Conservation (phyloP, 148 eudicot genomes). For the Arbutus unedo region DNA sequence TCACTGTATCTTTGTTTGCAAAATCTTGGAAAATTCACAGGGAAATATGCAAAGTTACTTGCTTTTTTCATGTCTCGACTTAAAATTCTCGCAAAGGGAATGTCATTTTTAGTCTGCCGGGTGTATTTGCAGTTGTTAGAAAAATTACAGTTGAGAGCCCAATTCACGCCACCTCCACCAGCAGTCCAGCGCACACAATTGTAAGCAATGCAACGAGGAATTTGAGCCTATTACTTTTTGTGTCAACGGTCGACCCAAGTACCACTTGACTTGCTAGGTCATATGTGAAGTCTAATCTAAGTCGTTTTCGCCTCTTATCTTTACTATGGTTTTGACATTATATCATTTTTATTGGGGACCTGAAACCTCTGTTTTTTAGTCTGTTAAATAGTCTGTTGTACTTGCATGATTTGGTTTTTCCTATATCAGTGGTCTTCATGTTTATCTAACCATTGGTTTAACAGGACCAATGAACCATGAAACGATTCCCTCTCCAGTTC, state of each 20-base stretch:
- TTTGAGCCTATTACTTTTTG: background rate
- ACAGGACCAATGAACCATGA: slow-evolving; percentile 39
- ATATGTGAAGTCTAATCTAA: background rate
- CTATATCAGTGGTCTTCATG: background rate
- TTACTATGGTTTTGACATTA: background rate
- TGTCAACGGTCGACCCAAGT: background rate
- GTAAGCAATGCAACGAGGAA: no score
- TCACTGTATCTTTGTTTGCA: no score
- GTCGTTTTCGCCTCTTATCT: background rate
- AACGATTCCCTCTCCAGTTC: slow-evolving; percentile 26
- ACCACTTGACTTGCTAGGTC: background rate
- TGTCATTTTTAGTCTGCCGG: background rate
- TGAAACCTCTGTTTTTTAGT: background rate
- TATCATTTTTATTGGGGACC: background rate
- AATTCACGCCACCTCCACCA: background rate
- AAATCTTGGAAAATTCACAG: no score
- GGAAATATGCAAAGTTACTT: background rate
- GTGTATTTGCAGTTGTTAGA: background rate
- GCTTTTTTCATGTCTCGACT: background rate
- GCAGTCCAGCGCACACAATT: background rate
- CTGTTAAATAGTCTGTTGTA: background rate
- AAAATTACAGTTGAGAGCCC: background rate
- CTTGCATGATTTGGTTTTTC: background rate
- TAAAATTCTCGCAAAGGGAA: background rate
- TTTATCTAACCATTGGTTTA: slow-evolving; percentile 10